Evolutionary conservation across 2,329 filamentous ascomycete genomes (phyloP).

Genomic region (Nigrospora sphaerica): DNA sequence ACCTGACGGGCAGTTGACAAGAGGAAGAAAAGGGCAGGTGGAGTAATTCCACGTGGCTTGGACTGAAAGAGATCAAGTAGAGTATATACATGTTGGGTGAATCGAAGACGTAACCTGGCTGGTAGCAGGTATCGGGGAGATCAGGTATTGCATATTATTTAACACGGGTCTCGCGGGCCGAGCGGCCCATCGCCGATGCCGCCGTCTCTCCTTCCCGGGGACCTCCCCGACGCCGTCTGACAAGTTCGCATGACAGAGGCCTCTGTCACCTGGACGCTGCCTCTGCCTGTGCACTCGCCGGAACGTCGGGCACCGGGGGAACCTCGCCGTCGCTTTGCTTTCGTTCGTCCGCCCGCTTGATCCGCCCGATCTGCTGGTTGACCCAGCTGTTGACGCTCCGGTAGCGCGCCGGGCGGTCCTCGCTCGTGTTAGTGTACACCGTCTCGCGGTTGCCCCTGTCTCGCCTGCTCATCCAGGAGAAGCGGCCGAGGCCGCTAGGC

Average conservation of each 20-base stretch:
- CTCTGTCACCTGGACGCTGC: background rate
- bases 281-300: background rate
- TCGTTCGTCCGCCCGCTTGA: slow-evolving; percentile 37
- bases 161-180: no score
- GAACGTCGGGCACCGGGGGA: slow-evolving; percentile 31
- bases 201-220: background rate
- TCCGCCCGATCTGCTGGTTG: slow-evolving; percentile 51
- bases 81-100: background rate
- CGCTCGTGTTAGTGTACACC: slow-evolving; percentile 43
- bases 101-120: background rate
- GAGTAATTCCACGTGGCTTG: no score
- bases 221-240: background rate
- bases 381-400: slow-evolving; percentile 58
- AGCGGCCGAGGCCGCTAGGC: slow-evolving; percentile 16
- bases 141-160: no score
- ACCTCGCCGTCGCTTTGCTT: slow-evolving; percentile 18
- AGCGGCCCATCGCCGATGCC: no score
- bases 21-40: no score
- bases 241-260: no score
- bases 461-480: slow-evolving; percentile 28
- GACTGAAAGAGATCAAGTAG: no score
- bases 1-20: no score
- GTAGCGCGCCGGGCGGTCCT: slow-evolving; percentile 49
- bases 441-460: slow-evolving; percentile 35
- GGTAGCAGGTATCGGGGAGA: no score